phyloP scores from a whole-genome alignment of 1,139 yeast genomes.

The Protomyces gravidus region DNA sequence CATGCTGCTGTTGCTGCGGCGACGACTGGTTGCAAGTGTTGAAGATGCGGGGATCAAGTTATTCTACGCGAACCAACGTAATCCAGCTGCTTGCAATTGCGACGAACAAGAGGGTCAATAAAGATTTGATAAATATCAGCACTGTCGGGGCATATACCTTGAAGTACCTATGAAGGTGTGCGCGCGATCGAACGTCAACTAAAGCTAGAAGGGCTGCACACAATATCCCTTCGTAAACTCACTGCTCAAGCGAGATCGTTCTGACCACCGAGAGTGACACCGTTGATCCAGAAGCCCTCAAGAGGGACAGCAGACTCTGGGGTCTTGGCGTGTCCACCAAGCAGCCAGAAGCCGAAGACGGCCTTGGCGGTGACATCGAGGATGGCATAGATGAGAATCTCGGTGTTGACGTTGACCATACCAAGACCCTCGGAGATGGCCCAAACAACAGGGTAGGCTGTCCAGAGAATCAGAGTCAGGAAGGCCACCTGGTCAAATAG shows the following conservation, averaged over 20 bases:
- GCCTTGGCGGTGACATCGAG: conserved; percentile 25
- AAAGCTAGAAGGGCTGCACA: too few species aligned
- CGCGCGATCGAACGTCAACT: too few species aligned
- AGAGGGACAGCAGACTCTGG: conserved; percentile 26
- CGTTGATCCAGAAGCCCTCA: conserved; percentile 20
- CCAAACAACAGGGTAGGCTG: conserved; percentile 23
- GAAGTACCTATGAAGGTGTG: too few species aligned
- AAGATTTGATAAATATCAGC: too few species aligned
- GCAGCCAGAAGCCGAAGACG: conserved; percentile 21
- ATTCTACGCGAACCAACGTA: too few species aligned
- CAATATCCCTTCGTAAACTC: too few species aligned
- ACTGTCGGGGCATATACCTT: too few species aligned
- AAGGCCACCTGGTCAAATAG: conserved; percentile 18
- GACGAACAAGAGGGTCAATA: too few species aligned
- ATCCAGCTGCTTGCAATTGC: too few species aligned
- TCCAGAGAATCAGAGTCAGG: conserved; percentile 17
- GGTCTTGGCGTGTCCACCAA: conserved; percentile 19
- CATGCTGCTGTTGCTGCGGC: too few species aligned
- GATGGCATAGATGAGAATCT: conserved; percentile 21
- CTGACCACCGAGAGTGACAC: conserved; percentile 21
- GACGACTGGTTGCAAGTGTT: too few species aligned
- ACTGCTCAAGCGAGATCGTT: conserved; percentile 22
- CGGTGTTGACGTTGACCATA: conserved; percentile 13
- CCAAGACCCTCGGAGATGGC: conserved; percentile 22
- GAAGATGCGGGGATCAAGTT: too few species aligned